phyloP scores from a whole-genome alignment of 495 filamentous ascomycete species.

The Trichodelitschia bisporula region DNA sequence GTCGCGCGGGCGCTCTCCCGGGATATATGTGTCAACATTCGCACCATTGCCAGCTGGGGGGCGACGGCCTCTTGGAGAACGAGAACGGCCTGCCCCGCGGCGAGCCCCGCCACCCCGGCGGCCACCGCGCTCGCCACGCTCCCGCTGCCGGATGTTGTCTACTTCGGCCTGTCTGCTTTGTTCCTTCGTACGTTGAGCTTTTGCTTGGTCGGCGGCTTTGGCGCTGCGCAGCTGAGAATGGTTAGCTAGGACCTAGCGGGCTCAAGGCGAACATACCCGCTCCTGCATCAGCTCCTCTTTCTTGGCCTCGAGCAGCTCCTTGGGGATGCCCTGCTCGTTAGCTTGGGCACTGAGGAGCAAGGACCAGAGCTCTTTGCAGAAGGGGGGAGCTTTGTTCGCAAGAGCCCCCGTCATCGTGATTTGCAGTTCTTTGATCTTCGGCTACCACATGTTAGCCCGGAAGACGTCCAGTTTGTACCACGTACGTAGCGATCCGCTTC shows the following conservation, averaged over 20 bases:
- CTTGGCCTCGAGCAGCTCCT: slow-evolving; percentile 86
- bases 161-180: slow-evolving; percentile 30
- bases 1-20: slow-evolving; percentile 11
- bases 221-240: slow-evolving; percentile 48
- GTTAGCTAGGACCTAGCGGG: not conserved
- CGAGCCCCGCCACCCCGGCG: slow-evolving; percentile 22
- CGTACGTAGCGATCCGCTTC: slow-evolving; percentile 60
- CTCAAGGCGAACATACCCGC: slow-evolving; percentile 37
- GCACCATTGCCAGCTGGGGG: slow-evolving; percentile 8
- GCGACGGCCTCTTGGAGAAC: slow-evolving; percentile 29
- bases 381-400: slow-evolving; percentile 71
- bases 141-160: slow-evolving; percentile 41
- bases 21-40: not conserved
- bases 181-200: slow-evolving; percentile 43
- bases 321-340: slow-evolving; percentile 73
- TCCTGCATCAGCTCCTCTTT: slow-evolving; percentile 83
- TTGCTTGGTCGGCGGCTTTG: slow-evolving; percentile 51
- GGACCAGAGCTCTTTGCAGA: slow-evolving; percentile 88
- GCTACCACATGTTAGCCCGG: slow-evolving; percentile 25
- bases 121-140: slow-evolving; percentile 43
- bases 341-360: slow-evolving; percentile 73
- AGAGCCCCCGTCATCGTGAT: slow-evolving; percentile 86
- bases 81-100: slow-evolving; percentile 32
- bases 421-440: slow-evolving; percentile 83
- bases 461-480: slow-evolving; percentile 5